These are phyloP conservation scores for Bathelium albidoporum DNA, from an alignment of 495 filamentous ascomycete genomes.

Conservation along the genomic window DNA sequence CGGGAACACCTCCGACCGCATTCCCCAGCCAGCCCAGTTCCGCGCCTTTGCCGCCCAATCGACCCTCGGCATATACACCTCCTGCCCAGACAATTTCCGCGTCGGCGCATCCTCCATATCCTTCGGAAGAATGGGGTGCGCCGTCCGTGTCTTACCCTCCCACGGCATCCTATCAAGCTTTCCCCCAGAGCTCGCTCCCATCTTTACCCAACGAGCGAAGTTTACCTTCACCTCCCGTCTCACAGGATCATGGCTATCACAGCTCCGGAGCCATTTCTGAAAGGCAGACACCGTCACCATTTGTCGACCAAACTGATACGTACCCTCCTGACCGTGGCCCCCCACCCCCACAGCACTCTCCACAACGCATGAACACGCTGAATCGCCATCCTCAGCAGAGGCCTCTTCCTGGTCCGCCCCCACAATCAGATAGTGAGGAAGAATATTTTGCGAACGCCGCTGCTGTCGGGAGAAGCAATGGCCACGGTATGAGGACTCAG, in stretches of 20 bases:
- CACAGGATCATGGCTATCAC: constrained; percentile 32
- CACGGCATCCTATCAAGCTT: neutral
- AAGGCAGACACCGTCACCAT: constrained; percentile 27
- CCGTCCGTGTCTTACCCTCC: neutral
- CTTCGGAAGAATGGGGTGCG: neutral
- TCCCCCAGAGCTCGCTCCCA: neutral
- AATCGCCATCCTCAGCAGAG: constrained; percentile 49
- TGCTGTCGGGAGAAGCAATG: constrained; percentile 1
- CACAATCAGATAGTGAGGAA: constrained; percentile 34
- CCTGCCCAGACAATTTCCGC: neutral
- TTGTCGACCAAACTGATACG: constrained; percentile 19
- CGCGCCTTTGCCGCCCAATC: neutral
- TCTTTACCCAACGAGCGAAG: constrained; percentile 29
- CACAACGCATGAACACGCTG: constrained; percentile 43
- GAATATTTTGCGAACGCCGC: constrained; percentile 21
- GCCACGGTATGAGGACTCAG: neutral
- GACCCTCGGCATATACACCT: neutral
- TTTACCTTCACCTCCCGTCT: constrained; percentile 40
- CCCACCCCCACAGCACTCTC: constrained; percentile 37
- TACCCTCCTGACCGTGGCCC: constrained; percentile 35
- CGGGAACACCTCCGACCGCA: neutral
- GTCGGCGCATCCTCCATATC: neutral
- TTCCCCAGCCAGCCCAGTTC: neutral
- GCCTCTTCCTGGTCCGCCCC: constrained; percentile 48
- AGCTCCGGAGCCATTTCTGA: constrained; percentile 23